Evolutionary conservation across 2,329 filamentous ascomycete species (phyloP).

Genomic region (Ascosphaera apis): DNA sequence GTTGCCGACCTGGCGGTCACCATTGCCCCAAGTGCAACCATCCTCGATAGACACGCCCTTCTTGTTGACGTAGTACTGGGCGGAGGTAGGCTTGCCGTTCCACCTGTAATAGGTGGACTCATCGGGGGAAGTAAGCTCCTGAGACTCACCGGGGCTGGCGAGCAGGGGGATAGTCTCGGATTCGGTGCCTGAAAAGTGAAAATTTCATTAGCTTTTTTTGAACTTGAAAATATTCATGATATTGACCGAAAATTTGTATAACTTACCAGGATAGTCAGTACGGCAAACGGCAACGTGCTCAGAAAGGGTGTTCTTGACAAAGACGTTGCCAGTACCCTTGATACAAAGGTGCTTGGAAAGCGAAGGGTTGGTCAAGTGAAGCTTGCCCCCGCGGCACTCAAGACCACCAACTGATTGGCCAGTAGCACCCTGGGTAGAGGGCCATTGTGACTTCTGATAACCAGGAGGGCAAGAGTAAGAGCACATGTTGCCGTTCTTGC

Average conservation of each 20-base stretch:
- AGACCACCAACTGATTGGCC: conserved; percentile 77
- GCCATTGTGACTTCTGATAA: conserved; percentile 86
- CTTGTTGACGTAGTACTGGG: conserved; percentile 94
- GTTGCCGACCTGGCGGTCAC: conserved; percentile 44
- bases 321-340: conserved; percentile 43
- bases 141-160: conserved; percentile 33
- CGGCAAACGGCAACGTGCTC: conserved; percentile 56
- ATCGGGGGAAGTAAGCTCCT: conserved; percentile 52
- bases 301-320: conserved; percentile 50
- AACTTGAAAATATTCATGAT: neutral
- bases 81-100: conserved; percentile 52
- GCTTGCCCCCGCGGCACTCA: conserved; percentile 48
- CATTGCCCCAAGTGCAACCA: conserved; percentile 54
- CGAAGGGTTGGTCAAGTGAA: conserved; percentile 50
- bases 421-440: conserved; percentile 48
- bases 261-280: conserved; percentile 74
- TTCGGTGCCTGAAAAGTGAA: conserved; percentile 36
- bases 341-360: conserved; percentile 50
- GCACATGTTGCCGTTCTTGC: conserved; percentile 47
- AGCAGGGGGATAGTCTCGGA: conserved; percentile 59
- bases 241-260: neutral
- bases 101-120: conserved; percentile 53
- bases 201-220: neutral
- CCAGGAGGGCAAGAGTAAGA: conserved; percentile 84
- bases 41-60: conserved; percentile 37